phyloP scores from a whole-genome alignment of 805 yeast genomes.

The Sugiyamaella americana region DNA sequence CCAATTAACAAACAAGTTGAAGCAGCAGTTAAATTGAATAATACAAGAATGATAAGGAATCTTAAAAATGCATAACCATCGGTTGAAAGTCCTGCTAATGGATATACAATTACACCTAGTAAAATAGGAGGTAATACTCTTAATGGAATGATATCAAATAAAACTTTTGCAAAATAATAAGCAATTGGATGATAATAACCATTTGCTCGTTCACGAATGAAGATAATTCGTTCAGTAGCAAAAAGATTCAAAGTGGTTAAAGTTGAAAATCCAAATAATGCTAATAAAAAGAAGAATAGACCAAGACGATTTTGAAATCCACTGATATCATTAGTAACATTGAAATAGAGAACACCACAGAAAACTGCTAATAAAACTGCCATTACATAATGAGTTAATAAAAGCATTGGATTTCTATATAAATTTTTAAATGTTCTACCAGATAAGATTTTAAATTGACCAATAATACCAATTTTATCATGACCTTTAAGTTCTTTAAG shows the following conservation, averaged over 20 bases:
- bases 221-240: conserved; percentile 80
- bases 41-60: conserved; percentile 60
- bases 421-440: conserved; percentile 87
- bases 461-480: conserved; percentile 50
- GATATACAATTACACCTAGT: conserved; percentile 74
- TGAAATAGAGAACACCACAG: conserved; percentile 80
- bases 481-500: conserved; percentile 18
- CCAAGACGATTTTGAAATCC: conserved; percentile 97
- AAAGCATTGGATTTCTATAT: conserved; percentile 86
- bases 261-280: conserved; percentile 91
- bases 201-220: conserved; percentile 88
- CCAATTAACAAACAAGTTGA: conserved; percentile 83
- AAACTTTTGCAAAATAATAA: conserved; percentile 75
- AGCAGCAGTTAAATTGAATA: conserved; percentile 84
- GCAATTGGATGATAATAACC: conserved; percentile 86
- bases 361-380: conserved; percentile 73
- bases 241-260: conserved; percentile 88
- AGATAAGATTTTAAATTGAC: conserved; percentile 68
- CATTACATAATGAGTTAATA: conserved; percentile 75
- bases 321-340: conserved; percentile 80
- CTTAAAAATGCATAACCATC: conserved; percentile 67
- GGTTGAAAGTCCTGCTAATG: conserved; percentile 82
- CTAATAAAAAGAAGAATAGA: conserved; percentile 80
- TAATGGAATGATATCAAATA: conserved; percentile 89
- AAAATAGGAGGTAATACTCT: conserved; percentile 89